Conservation (phyloP, 106 monocot genomes). For the Dioscorea zingiberensis region DNA sequence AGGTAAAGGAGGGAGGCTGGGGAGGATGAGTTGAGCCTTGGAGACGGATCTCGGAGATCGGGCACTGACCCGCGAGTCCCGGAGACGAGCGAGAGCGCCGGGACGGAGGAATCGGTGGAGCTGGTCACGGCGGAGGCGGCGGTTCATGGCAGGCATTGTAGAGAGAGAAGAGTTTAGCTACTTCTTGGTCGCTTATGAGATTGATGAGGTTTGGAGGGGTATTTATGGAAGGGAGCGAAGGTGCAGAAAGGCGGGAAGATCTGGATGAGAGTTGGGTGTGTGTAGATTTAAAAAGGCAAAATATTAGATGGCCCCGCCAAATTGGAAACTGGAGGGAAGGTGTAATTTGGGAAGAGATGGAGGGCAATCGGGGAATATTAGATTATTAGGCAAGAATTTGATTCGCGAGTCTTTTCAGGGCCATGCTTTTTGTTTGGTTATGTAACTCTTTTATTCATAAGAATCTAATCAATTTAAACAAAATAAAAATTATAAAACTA, state of each 20-base stretch:
- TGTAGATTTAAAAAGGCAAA: background rate
- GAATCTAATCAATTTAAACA: too few relatives aligned
- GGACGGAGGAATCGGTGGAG: conserved; percentile 15
- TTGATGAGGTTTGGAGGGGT: background rate
- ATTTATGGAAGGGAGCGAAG: background rate
- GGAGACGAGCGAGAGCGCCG: conserved; percentile 19
- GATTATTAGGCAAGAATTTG: too few relatives aligned
- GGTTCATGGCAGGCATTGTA: conserved; percentile 4
- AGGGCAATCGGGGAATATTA: too few relatives aligned
- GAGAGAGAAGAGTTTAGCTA: background rate
- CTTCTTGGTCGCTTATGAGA: too few relatives aligned
- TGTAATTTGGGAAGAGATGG: too few relatives aligned
- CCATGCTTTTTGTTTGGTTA: too few relatives aligned
- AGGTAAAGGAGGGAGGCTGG: background rate
- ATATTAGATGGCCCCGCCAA: background rate
- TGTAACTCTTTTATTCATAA: too few relatives aligned
- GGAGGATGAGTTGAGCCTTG: background rate
- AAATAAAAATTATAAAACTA: too few relatives aligned
- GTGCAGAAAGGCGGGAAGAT: conserved; percentile 1
- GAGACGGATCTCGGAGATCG: conserved; percentile 4
- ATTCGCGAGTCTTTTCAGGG: too few relatives aligned
- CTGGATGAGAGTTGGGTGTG: background rate
- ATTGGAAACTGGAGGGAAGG: background rate
- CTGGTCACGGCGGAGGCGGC: background rate
- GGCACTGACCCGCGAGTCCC: conserved; percentile 15